phyloP scores from a whole-genome alignment of 1,139 yeast genomes.

The Zygoascus hellenicus region DNA sequence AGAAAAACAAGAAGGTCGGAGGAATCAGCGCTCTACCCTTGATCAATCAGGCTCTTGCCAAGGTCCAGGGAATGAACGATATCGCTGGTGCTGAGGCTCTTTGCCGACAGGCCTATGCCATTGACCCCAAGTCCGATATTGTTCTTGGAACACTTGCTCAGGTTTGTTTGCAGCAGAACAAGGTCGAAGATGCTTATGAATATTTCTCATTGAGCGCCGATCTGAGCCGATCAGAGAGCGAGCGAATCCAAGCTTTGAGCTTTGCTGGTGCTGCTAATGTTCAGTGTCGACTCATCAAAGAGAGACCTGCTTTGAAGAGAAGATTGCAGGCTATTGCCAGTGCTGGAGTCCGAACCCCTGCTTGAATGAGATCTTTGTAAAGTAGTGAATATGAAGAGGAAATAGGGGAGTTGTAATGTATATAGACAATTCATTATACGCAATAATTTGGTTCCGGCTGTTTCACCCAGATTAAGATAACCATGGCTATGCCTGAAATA shows the following conservation, averaged over 20 bases:
- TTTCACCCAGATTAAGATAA: too few relatives aligned
- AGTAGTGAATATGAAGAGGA: not conserved
- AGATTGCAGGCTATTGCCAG: constrained; percentile 25
- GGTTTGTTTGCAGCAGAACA: constrained; percentile 75
- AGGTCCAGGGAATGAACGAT: constrained; percentile 32
- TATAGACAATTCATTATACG: not conserved
- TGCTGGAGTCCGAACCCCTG: constrained; percentile 4
- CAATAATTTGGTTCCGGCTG: too few relatives aligned
- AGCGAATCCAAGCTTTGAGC: constrained; percentile 85
- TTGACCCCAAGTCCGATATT: constrained; percentile 84
- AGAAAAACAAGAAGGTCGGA: constrained; percentile 43
- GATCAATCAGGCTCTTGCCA: constrained; percentile 75
- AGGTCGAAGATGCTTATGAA: constrained; percentile 72
- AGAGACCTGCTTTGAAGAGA: constrained; percentile 32
- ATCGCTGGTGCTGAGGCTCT: constrained; percentile 59
- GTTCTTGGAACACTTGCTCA: constrained; percentile 91
- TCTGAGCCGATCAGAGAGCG: constrained; percentile 78
- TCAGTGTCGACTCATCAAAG: constrained; percentile 31
- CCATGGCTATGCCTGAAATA: too few relatives aligned
- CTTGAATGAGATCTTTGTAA: not conserved
- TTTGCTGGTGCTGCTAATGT: constrained; percentile 71
- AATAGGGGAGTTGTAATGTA: not conserved
- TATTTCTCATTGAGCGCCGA: constrained; percentile 78
- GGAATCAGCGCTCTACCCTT: constrained; percentile 87
- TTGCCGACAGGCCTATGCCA: constrained; percentile 67